Evolutionary conservation across 768 basidiomycete genomes (phyloP).

Genomic region (Coprinellus aureogranulatus): DNA sequence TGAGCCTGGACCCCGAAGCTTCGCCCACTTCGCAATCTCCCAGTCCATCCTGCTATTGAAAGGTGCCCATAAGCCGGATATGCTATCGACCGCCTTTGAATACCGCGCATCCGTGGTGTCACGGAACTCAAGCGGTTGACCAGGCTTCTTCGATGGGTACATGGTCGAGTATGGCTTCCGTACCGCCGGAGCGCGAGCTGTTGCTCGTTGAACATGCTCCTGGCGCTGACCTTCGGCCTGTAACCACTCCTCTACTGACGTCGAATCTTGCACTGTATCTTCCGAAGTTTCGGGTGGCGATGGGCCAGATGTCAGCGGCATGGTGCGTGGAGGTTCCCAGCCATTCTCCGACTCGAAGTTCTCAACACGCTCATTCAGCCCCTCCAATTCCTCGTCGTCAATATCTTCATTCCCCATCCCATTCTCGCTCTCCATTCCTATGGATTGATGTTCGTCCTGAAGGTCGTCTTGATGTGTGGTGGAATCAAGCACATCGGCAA

Average conservation of each 20-base stretch:
- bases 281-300: background rate
- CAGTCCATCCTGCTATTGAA: constrained; percentile 36
- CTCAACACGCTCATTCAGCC: background rate
- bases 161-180: too few relatives aligned
- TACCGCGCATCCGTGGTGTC: background rate
- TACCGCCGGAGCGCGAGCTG: too few relatives aligned
- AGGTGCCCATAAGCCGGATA: constrained; percentile 15
- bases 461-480: background rate
- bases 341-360: background rate
- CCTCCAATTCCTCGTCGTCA: background rate
- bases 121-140: background rate
- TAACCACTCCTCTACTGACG: too few relatives aligned
- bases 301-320: background rate
- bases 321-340: background rate
- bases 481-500: background rate
- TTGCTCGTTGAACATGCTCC: too few relatives aligned
- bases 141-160: too few relatives aligned
- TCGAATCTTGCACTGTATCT: background rate
- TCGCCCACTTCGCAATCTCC: constrained; percentile 42
- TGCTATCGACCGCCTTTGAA: background rate
- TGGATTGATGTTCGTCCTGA: too few relatives aligned
- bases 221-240: too few relatives aligned
- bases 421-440: too few relatives aligned
- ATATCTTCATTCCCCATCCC: background rate
- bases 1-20: constrained; percentile 31